These are phyloP conservation scores for Sporothrix pallida DNA, from an alignment of 2,329 filamentous ascomycete genomes.

Conservation along the genomic window DNA sequence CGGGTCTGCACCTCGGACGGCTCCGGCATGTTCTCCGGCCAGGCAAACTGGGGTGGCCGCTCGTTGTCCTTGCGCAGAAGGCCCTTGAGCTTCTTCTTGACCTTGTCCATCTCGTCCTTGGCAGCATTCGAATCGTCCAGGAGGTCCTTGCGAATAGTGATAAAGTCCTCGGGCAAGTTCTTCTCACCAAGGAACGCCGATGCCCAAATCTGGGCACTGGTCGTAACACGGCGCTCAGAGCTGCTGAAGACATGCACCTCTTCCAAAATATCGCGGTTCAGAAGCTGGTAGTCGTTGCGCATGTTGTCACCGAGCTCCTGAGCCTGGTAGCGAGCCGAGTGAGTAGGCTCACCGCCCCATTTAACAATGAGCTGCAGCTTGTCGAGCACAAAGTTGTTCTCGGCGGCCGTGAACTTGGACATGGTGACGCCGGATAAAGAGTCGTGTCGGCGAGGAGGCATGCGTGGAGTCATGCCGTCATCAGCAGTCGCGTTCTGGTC, in stretches of 20 bases:
- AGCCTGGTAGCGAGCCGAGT: constrained; percentile 93
- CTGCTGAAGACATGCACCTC: constrained; percentile 96
- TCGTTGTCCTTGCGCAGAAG: constrained; percentile 90
- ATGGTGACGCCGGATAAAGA: constrained; percentile 89
- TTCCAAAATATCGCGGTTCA: constrained; percentile 90
- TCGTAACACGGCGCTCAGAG: constrained; percentile 91
- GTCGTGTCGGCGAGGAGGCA: constrained; percentile 70
- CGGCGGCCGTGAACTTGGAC: constrained; percentile 90
- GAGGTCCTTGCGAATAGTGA: constrained; percentile 90
- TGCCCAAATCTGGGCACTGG: constrained; percentile 95
- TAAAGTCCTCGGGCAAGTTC: constrained; percentile 82
- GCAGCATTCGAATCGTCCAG: constrained; percentile 97
- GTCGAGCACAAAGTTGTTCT: constrained; percentile 91
- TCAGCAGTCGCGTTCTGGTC: constrained; percentile 38
- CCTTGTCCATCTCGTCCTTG: constrained; percentile 99
- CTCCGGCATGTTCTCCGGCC: constrained; percentile 93
- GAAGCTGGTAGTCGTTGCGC: constrained; percentile 88
- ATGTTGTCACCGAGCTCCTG: constrained; percentile 95
- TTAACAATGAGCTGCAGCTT: constrained; percentile 98
- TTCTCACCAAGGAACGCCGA: constrained; percentile 86
- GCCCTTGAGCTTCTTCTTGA: constrained; percentile 98
- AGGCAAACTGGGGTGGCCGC: constrained; percentile 94
- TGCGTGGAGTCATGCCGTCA: constrained; percentile 44
- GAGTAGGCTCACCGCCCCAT: constrained; percentile 97
- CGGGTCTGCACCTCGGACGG: constrained; percentile 90